Evolutionary conservation across 768 basidiomycete genomes (phyloP).

Genomic region (Pulveroboletus ravenelii): DNA sequence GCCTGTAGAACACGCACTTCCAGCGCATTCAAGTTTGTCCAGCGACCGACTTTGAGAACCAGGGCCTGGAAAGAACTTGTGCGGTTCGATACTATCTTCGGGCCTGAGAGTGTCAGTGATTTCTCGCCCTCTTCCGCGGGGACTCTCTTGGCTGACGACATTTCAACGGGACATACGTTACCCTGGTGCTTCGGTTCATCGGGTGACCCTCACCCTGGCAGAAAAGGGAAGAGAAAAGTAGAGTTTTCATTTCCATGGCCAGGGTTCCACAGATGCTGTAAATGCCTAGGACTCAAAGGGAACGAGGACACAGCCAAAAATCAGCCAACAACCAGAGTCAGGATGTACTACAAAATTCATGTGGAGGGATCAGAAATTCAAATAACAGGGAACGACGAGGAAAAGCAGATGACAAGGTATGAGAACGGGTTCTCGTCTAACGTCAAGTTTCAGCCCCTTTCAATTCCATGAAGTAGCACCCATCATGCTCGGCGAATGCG

Average conservation of each 20-base stretch:
- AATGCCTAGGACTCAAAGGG: not conserved
- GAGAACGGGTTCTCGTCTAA: not conserved
- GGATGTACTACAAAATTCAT: not conserved
- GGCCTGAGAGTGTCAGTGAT: too few relatives aligned
- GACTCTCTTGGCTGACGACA: not conserved
- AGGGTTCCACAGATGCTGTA: not conserved
- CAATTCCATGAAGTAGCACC: slow-evolving; percentile 22
- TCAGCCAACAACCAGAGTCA: too few relatives aligned
- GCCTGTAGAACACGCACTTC: too few relatives aligned
- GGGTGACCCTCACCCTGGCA: not conserved
- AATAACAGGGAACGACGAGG: not conserved
- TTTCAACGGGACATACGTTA: not conserved
- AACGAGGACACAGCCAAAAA: not conserved
- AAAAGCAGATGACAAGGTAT: not conserved
- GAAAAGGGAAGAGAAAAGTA: not conserved
- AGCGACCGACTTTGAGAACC: too few relatives aligned
- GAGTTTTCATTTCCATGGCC: not conserved
- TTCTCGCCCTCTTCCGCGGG: too few relatives aligned
- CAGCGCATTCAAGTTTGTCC: too few relatives aligned
- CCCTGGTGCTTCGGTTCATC: not conserved
- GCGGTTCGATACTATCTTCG: too few relatives aligned
- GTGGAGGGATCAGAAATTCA: too few relatives aligned
- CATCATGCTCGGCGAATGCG: slow-evolving; percentile 48
- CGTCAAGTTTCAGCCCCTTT: not conserved
- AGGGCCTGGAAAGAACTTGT: too few relatives aligned